Evolutionary conservation across 1,284 basidiomycete species (phyloP).

Genomic region (Golubevia pallescens): DNA sequence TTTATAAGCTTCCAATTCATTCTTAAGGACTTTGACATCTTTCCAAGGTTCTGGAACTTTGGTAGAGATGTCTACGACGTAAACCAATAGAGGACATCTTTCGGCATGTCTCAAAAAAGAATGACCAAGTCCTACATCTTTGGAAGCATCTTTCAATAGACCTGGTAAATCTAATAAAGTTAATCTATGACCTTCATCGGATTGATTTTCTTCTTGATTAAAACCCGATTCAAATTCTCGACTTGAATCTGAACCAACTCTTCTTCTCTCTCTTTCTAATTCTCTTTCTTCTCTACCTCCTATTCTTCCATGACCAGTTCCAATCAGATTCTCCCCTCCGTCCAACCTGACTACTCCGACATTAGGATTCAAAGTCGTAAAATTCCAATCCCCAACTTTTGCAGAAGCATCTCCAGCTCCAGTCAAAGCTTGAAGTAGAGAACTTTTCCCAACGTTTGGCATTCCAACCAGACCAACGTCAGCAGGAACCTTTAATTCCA

Average conservation of each 20-base stretch:
- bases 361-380: conserved; percentile 60
- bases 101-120: conserved; percentile 58
- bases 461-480: conserved; percentile 94
- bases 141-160: conserved; percentile 50
- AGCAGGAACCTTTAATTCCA: conserved; percentile 94
- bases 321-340: conserved; percentile 20
- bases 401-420: conserved; percentile 33
- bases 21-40: conserved; percentile 33
- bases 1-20: conserved; percentile 49
- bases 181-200: conserved; percentile 22
- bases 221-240: neutral
- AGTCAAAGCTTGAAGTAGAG: conserved; percentile 51
- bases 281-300: conserved; percentile 8
- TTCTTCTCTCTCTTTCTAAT: neutral
- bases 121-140: conserved; percentile 54
- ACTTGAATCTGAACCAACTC: too few species aligned
- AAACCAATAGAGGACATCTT: conserved; percentile 47
- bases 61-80: conserved; percentile 49
- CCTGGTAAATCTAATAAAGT: conserved; percentile 55
- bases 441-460: conserved; percentile 80
- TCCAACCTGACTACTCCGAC: conserved; percentile 50
- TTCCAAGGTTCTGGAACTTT: conserved; percentile 27
- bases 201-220: neutral
- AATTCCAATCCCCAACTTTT: conserved; percentile 50
- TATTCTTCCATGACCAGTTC: conserved; percentile 9